Evolutionary conservation across 192 early-diverging fungal species (phyloP).

Genomic region (Coemansia pectinata): DNA sequence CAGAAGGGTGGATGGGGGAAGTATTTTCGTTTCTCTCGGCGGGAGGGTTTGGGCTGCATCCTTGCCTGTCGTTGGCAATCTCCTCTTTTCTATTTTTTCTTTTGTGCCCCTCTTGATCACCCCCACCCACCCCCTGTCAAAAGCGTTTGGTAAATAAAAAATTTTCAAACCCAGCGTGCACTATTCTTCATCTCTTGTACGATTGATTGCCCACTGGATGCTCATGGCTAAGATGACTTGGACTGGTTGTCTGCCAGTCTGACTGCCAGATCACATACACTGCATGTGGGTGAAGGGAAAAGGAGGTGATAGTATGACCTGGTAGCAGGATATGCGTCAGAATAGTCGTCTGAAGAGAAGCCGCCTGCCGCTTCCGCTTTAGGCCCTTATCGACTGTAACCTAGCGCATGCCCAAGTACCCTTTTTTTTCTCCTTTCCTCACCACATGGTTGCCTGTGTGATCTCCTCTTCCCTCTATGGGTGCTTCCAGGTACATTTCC

Average conservation of each 20-base stretch:
- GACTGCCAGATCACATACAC: not conserved
- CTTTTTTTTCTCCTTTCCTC: not conserved
- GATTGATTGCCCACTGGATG: constrained; percentile 6
- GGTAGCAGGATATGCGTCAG: not conserved
- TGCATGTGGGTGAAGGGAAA: not conserved
- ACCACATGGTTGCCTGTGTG: not conserved
- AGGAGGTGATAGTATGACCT: not conserved
- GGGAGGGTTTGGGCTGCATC: not conserved
- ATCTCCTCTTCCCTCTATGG: not conserved
- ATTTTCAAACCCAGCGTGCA: constrained; percentile 5
- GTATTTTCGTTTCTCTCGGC: not conserved
- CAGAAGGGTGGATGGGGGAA: not conserved
- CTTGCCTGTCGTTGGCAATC: not conserved
- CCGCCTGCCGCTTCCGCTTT: not conserved
- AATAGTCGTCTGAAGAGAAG: not conserved
- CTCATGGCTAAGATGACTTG: not conserved
- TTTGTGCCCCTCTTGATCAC: not conserved
- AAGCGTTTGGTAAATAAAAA: constrained; percentile 3
- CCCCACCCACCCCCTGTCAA: not conserved
- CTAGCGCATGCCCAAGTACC: not conserved
- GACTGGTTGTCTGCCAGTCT: not conserved
- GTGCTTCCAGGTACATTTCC: not conserved
- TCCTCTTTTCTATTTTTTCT: not conserved
- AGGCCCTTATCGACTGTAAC: not conserved
- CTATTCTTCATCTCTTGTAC: not conserved